Evolutionary conservation across 2,329 filamentous ascomycete species (phyloP), one percentile per base, ranked within the genome.

Genomic region (Beauveria pseudobassiana): DNA sequence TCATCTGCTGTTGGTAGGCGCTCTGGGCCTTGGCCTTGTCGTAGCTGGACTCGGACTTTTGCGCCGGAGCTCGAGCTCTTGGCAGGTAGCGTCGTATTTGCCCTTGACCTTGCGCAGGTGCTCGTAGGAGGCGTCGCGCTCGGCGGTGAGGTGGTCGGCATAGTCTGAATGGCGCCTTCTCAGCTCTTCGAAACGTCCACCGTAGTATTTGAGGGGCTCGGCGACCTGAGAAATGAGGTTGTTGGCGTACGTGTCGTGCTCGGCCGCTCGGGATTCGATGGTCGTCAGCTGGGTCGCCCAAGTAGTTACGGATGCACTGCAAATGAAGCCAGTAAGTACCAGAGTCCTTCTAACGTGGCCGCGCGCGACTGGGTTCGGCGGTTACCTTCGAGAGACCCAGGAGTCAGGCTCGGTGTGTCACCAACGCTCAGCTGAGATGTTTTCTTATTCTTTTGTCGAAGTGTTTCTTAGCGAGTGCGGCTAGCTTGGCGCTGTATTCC

Each of bases 391-490:
- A 99, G 84, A 40, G 93, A 98, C 2, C 96, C 95, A 1, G 95
- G 95, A 2, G 95, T 98, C 82, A 98, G 89, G 63, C 86, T 85
- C 43, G 95, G 95, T 26, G 87, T 95, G 70, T 99, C 95, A 70
- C 95, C 95, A 59, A 98, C 95, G 72, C 93, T 97, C 68, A 99
- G 76, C 69, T 82, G 88, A 67, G 91, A 89, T 49, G 89, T 88
- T 78, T 95, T 97, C 76, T 88, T 92, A 52, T 90, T 87, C 80
- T 98, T 99, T 96, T 96, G 71, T 99, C 96, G 72, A 91, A 95
- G 79, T 97, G 98, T 74, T 95, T 97, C 80, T 95, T 96, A 61
- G 93, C 95, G 56, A 99, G 80, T 2, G 86, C 87, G 68, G 85
- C 89, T 66, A 99, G 86, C 76, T 93, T 98, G 65, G 88, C 83